phyloP scores from a whole-genome alignment of 2,329 filamentous ascomycete species.

The Keithomyces neogunnii region DNA sequence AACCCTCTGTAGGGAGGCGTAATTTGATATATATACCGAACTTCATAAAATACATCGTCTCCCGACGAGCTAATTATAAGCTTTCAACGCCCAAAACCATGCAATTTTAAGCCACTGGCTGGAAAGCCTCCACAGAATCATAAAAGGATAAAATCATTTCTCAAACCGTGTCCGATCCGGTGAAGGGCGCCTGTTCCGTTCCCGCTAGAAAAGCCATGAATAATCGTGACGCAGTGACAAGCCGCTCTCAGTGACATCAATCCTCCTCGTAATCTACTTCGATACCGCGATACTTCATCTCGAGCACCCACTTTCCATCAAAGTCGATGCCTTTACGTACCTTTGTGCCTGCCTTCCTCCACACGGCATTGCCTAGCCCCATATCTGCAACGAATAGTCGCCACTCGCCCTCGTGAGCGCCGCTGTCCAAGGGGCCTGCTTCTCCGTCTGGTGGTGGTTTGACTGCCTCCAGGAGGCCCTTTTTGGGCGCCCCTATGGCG shows the following conservation, averaged over 20 bases:
- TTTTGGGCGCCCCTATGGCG: slow-evolving; percentile 78
- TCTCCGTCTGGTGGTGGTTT: slow-evolving; percentile 38
- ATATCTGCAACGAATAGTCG: slow-evolving; percentile 79
- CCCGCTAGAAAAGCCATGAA: slow-evolving; percentile 80
- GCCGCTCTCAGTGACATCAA: slow-evolving; percentile 53
- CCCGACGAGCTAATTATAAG: not conserved
- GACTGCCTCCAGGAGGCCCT: slow-evolving; percentile 72
- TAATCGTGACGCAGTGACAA: slow-evolving; percentile 77
- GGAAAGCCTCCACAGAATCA: slow-evolving; percentile 1
- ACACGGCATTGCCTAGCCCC: slow-evolving; percentile 72
- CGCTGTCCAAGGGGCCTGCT: slow-evolving; percentile 18
- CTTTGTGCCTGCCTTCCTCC: slow-evolving; percentile 76
- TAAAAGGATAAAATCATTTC: not conserved
- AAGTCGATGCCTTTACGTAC: slow-evolving; percentile 82
- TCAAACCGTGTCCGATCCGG: not conserved
- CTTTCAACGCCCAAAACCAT: not conserved
- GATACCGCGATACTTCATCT: slow-evolving; percentile 46
- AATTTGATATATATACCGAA: not conserved
- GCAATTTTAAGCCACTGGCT: slow-evolving; percentile 1
- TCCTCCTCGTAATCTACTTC: slow-evolving; percentile 17
- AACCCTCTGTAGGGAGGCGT: too few relatives aligned
- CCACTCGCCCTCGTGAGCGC: slow-evolving; percentile 54
- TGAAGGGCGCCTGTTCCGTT: slow-evolving; percentile 73
- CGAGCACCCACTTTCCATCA: slow-evolving; percentile 76
- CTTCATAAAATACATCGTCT: slow-evolving; percentile 2